Evolutionary conservation across 2,329 filamentous ascomycete genomes (phyloP), one percentile per base, ranked within the genome.

Genomic region (Aspergillus transmontanensis): DNA sequence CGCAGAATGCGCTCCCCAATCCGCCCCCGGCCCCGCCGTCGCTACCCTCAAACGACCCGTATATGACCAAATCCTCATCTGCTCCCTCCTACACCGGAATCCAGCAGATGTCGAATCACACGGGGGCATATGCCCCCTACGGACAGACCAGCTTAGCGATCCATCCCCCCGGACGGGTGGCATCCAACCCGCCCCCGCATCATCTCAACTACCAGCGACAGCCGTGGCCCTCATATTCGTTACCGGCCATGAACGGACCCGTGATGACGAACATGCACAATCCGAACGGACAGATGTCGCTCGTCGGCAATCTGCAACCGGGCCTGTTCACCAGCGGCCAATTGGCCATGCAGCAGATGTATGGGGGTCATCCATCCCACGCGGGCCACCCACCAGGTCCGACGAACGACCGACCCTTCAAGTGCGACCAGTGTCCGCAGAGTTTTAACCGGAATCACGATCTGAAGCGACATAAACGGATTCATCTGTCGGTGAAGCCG

Each of bases 371-470:
- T 64, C 82, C 83, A 61, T 81, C 85, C 67, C 83, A 86, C 65
- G 82, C 82, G 16, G 80, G 82, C 11, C 86, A 86, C 62, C 83
- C 85, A 65, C 79, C 82, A 23, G 79, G 79, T 3, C 81, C 84
- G 11, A 83, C 85, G 32, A 89, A 90, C 61, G 94, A 98, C 70
- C 88, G 94, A 6, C 95, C 95, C 0, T 98, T 96, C 83, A 94
- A 94, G 78, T 99, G 95, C 76, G 93, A 98, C 70, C 86, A 91
- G 74, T 99, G 95, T 73, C 88, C 91, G 0, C 93, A 96, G 76
- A 94, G 92, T 43, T 99, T 99, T 81, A 98, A 96, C 77, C 86
- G 95, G 5, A 98, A 98, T 68, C 95, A 98, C 74, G 95, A 98
- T 74, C 79, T 98, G 71, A 99, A 99, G 80, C 87, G 95, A 58